phyloP scores from a whole-genome alignment of 2,329 filamentous ascomycete species.

The Hymenoscyphus fructigenus region DNA sequence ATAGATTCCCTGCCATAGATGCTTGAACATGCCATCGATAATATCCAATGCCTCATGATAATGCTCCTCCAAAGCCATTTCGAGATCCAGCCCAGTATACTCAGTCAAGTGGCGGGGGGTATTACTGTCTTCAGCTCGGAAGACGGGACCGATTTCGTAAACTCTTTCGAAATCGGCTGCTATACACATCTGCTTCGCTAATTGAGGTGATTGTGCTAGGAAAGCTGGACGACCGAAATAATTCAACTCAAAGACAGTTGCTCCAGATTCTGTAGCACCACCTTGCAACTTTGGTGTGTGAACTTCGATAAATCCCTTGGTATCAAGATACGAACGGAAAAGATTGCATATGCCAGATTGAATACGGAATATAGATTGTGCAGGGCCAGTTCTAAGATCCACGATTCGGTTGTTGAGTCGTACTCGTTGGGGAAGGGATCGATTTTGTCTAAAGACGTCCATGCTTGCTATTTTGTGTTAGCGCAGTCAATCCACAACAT shows the following conservation, averaged over 20 bases:
- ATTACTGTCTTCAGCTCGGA: slow-evolving; percentile 93
- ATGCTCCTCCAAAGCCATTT: slow-evolving; percentile 87
- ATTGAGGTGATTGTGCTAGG: slow-evolving; percentile 85
- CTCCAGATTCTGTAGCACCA: slow-evolving; percentile 84
- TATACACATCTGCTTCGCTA: slow-evolving; percentile 91
- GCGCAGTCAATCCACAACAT: neutral
- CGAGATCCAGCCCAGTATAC: slow-evolving; percentile 88
- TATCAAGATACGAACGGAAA: slow-evolving; percentile 75
- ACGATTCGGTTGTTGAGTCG: slow-evolving; percentile 78
- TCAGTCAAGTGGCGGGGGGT: slow-evolving; percentile 93
- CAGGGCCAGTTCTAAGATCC: slow-evolving; percentile 80
- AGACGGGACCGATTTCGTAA: slow-evolving; percentile 87
- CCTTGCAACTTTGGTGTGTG: slow-evolving; percentile 92
- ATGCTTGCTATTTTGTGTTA: slow-evolving; percentile 26
- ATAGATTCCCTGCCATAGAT: slow-evolving; percentile 72
- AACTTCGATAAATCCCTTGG: slow-evolving; percentile 83
- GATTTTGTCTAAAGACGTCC: slow-evolving; percentile 26
- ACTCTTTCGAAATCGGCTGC: slow-evolving; percentile 86
- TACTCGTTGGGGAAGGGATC: slow-evolving; percentile 44
- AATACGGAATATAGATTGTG: slow-evolving; percentile 84
- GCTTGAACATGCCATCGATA: slow-evolving; percentile 79
- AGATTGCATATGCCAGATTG: slow-evolving; percentile 77
- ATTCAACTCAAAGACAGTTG: slow-evolving; percentile 87
- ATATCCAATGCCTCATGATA: slow-evolving; percentile 84
- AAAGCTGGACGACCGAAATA: slow-evolving; percentile 89